Evolutionary conservation across 169 alveolate genomes (phyloP), one percentile per base, ranked within the genome.

Genomic region (Plasmodium knowlesi): DNA sequence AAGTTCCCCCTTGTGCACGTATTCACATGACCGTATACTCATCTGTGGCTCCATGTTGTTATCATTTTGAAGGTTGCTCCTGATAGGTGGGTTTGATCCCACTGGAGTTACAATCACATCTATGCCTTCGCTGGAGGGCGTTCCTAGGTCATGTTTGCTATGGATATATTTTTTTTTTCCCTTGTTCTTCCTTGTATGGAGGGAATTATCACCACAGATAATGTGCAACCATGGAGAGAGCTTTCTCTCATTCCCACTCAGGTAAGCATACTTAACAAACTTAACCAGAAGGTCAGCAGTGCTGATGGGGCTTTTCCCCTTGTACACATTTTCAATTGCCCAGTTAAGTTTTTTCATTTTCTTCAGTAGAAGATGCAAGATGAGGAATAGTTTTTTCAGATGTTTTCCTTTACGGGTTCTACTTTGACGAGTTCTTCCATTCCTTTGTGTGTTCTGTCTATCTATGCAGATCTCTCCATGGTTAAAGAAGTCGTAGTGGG

Each of bases 11-110:
- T 74, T 86, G 41, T 86, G 32, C 70, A 86, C 30, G 70, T 86
- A 86, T 1, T 37, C 93, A 86, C 93, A 86, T 3, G 93, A 86
- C 30, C 71, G 57, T 73, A 86, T 86, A 70, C 86, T 86, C 19
- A 78, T 50, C 80, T 86, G 93, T 4, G 70, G 67, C 28, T 53
- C 72, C 22, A 72, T 43, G 12, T 50, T 50, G 46, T 37, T 84
- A 53, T 32, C 53, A 32, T 16, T 53, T 14, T 50, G 61, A 8
- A 50, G 61, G 8, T 50, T 50, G 25, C 22, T 67, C 37, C 39
- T 67, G 37, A 12, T 67, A 9, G 28, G n/a, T 6, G 76, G 76
- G 5, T 8, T 12, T 67, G 37, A 22, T 19, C 14, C 37, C 30
- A 28, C 4, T 0, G 30, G 76, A 67, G 30, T 70, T 71, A 41